Conservation (phyloP, 202 grass and related monocot species). For the Miscanthus sacchariflorus region DNA sequence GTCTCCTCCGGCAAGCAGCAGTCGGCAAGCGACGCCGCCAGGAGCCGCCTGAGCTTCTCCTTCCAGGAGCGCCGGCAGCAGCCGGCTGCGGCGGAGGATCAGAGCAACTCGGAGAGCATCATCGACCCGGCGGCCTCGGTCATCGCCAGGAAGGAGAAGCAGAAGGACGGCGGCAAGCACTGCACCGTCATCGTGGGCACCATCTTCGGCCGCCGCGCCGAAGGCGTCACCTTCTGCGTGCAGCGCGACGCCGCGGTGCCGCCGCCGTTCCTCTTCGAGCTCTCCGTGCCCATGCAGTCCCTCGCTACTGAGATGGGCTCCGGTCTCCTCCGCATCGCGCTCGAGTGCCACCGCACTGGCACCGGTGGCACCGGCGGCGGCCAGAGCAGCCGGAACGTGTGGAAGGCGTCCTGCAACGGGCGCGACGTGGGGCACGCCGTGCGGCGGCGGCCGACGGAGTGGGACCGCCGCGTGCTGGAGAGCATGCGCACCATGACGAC, state of each 20-base stretch:
- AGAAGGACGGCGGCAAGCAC: neutral
- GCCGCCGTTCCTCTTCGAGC: slow-evolving; percentile 75
- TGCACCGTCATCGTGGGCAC: slow-evolving; percentile 64
- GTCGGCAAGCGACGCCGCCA: slow-evolving; percentile 23
- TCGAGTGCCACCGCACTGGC: slow-evolving; percentile 56
- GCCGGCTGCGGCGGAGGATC: neutral
- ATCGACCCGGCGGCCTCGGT: slow-evolving; percentile 59
- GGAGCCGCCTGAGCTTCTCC: slow-evolving; percentile 54
- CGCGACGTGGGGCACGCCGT: slow-evolving; percentile 51
- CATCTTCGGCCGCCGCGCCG: slow-evolving; percentile 62
- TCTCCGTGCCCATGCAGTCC: slow-evolving; percentile 58
- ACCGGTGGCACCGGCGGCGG: neutral
- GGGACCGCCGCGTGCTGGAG: slow-evolving; percentile 60
- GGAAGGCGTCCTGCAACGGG: slow-evolving; percentile 71
- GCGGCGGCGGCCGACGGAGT: slow-evolving; percentile 44
- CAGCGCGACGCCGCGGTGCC: slow-evolving; percentile 58
- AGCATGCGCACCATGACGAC: slow-evolving; percentile 55
- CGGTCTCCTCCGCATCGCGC: slow-evolving; percentile 65
- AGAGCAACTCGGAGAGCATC: slow-evolving; percentile 54
- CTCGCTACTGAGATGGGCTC: slow-evolving; percentile 59
- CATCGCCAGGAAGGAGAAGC: slow-evolving; percentile 21
- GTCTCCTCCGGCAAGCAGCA: slow-evolving; percentile 35
- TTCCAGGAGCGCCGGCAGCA: slow-evolving; percentile 27
- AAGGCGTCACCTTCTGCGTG: slow-evolving; percentile 66
- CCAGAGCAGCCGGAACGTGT: slow-evolving; percentile 13